Base-by-base conservation (phyloP, 768 basidiomycete species). In the Tephrocybe rancida region DNA sequence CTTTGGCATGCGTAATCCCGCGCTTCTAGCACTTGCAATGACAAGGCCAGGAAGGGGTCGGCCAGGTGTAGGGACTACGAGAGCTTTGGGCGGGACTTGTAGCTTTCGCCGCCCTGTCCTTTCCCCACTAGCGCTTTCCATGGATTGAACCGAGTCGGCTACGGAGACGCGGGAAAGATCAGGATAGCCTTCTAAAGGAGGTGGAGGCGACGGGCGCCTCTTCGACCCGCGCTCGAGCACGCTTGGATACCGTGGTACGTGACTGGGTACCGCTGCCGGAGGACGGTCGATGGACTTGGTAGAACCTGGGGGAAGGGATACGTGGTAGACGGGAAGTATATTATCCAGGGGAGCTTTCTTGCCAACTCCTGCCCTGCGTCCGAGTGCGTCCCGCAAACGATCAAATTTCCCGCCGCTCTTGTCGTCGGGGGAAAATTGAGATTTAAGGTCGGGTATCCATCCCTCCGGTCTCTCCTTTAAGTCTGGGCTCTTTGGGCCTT, bases 181-280 rank as follows among this genome's bases (percentile, higher is more conserved):
- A 1, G 54, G 48, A 27, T 59, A 56, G 35, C 56, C 56, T 50
- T 55, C 42, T 19, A 55, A 44, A 11, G 51, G 57, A 48, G 66
- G 59, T 61, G 68, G 50, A 56, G 58, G 51, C 22, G 39, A 47
- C 59, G 65, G 45, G 52, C 64, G 57, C 56, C 62, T 48, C 42
- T 54, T 52, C 13, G 48, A 63, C 19, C 66, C 62, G 26, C 71
- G 66, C 46, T 76, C 73, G 14, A 75, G 70, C 6, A 68, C 58
- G 48, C 68, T 72, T 3, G 73, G 73, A 54, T 73, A 73, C 30
- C 63, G 66, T 19, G 72, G 70, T 52, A 69, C 60, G 39, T 66
- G 61, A 9, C 62, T 60, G 21, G 68, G 62, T 38, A 62, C 61
- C 13, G 64, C 55, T 22, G 69, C 67, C 44, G 67, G 55, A 21